phyloP scores from a whole-genome alignment of 352 stramenopile genomes.

The Phytophthora meadii region DNA sequence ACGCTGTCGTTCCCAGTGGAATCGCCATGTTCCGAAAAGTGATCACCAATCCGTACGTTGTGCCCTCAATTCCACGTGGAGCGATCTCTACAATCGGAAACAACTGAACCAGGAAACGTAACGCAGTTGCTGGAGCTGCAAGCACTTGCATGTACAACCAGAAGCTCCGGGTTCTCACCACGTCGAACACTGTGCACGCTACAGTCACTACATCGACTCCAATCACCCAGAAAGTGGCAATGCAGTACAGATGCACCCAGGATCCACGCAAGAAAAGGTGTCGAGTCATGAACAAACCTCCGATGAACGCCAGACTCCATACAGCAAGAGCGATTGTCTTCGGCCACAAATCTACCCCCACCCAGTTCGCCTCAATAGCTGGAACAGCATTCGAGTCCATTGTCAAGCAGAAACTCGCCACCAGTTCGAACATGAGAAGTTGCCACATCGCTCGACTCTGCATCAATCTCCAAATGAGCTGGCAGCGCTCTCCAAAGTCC shows the following conservation, averaged over 20 bases:
- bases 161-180: slow-evolving; percentile 57
- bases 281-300: slow-evolving; percentile 63
- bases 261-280: slow-evolving; percentile 57
- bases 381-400: slow-evolving; percentile 56
- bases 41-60: slow-evolving; percentile 66
- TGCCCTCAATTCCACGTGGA: slow-evolving; percentile 60
- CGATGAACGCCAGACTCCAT: slow-evolving; percentile 61
- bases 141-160: slow-evolving; percentile 65
- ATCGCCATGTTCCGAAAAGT: slow-evolving; percentile 73
- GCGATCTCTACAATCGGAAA: slow-evolving; percentile 70
- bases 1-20: slow-evolving; percentile 44
- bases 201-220: slow-evolving; percentile 60
- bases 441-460: slow-evolving; percentile 82
- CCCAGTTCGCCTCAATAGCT: slow-evolving; percentile 70
- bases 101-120: slow-evolving; percentile 60
- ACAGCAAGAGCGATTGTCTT: slow-evolving; percentile 55
- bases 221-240: slow-evolving; percentile 62
- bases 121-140: slow-evolving; percentile 43
- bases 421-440: slow-evolving; percentile 70
- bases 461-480: slow-evolving; percentile 65
- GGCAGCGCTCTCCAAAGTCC: slow-evolving; percentile 38
- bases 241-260: slow-evolving; percentile 61
- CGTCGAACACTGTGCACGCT: slow-evolving; percentile 55
- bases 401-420: slow-evolving; percentile 62
- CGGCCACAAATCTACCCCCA: slow-evolving; percentile 55